Conservation (phyloP, 179 eudicot species). For the Heliamphora pulchella region DNA sequence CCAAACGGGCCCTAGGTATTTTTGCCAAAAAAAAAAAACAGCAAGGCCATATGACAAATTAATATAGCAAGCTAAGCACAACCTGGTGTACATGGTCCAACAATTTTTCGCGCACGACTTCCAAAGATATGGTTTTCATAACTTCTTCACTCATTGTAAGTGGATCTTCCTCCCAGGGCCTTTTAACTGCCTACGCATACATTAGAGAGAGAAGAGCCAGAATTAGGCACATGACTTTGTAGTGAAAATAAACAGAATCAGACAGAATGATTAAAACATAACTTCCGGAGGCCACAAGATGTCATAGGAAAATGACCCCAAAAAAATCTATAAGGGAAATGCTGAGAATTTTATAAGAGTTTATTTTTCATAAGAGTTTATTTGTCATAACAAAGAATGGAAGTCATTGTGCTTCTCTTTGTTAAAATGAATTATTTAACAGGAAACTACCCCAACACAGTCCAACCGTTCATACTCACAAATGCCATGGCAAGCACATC, state of each 20-base stretch:
- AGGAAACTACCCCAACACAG: background rate
- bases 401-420: background rate
- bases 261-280: background rate
- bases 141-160: slow-evolving; percentile 80
- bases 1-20: too few relatives aligned
- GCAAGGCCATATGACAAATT: background rate
- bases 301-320: background rate
- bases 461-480: background rate
- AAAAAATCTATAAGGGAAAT: background rate
- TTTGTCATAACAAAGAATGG: background rate
- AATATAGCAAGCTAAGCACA: background rate
- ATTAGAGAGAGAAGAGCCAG: background rate
- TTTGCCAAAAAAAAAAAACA: too few relatives aligned
- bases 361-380: background rate
- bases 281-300: background rate
- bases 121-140: slow-evolving; percentile 86
- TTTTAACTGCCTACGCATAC: slow-evolving; percentile 56
- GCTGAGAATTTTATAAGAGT: background rate
- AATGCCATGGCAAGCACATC: background rate
- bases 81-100: slow-evolving; percentile 94
- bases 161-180: slow-evolving; percentile 99
- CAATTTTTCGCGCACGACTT: slow-evolving; percentile 85
- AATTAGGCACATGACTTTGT: slow-evolving; percentile 9
- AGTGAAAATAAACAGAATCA: background rate
- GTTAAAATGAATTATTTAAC: background rate